These are phyloP conservation scores for Candida parachauliodes DNA, from an alignment of 805 yeast genomes.

Conservation along the genomic window DNA sequence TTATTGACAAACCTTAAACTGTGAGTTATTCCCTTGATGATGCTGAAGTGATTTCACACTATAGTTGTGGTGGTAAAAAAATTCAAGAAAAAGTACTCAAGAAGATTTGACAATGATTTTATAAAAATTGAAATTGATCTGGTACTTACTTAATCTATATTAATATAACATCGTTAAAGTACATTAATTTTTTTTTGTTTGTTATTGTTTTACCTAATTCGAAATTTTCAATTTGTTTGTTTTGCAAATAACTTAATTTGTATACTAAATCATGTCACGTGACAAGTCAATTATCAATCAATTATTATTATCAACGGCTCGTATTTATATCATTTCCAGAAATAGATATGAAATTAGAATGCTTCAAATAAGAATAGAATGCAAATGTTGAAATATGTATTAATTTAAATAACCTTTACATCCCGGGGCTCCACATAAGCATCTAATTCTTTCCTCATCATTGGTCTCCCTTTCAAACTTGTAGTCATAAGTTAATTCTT, in stretches of 20 bases:
- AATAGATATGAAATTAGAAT: constrained; percentile 1
- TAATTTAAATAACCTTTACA: constrained; percentile 90
- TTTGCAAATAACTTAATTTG: constrained; percentile 6
- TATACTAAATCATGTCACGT: constrained; percentile 2
- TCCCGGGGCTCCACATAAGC: constrained; percentile 92
- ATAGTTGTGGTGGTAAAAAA: not conserved
- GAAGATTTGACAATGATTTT: constrained; percentile 1
- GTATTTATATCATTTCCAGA: not conserved
- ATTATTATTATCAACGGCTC: too few species aligned
- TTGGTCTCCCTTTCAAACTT: constrained; percentile 90
- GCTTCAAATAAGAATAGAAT: not conserved
- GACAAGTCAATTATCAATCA: not conserved
- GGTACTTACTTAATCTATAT: not conserved
- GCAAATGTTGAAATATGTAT: not conserved
- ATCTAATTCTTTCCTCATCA: constrained; percentile 81
- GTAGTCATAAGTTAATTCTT: constrained; percentile 93
- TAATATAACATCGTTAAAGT: constrained; percentile 6
- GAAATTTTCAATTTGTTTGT: constrained; percentile 7
- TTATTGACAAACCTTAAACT: not conserved
- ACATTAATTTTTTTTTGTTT: constrained; percentile 4
- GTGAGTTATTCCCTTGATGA: not conserved
- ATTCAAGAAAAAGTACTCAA: not conserved
- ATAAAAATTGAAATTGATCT: constrained; percentile 1
- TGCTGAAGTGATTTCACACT: too few species aligned
- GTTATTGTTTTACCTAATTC: constrained; percentile 7